A percentile compares a stretch with the other conserved stretches of the same genome.
phyloP scores from a whole-genome alignment of 2,329 filamentous ascomycete genomes.

The Beauveria bassiana region DNA sequence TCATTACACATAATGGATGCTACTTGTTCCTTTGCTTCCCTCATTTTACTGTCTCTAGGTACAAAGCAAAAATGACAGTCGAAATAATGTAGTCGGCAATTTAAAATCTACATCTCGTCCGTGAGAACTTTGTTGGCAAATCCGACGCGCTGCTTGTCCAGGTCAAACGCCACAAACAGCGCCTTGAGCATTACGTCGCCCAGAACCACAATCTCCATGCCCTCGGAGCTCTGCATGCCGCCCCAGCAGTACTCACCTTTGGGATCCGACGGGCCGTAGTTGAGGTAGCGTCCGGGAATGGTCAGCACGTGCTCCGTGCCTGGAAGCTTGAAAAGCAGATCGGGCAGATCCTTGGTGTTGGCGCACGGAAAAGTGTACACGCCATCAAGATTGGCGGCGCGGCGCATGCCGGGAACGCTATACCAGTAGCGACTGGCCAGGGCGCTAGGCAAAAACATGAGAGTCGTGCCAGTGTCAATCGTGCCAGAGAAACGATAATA shows the following conservation, averaged over 20 bases:
- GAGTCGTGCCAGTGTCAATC: constrained; percentile 61
- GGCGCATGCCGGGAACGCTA: constrained; percentile 42
- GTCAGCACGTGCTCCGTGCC: constrained; percentile 40
- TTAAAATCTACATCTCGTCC: constrained; percentile 12
- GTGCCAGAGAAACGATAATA: constrained; percentile 45
- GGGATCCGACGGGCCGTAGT: constrained; percentile 43
- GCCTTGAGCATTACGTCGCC: constrained; percentile 76
- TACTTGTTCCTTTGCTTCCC: background rate
- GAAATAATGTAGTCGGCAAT: background rate
- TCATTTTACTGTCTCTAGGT: background rate
- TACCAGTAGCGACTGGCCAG: constrained; percentile 55
- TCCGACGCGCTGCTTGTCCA: constrained; percentile 31
- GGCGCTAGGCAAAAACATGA: constrained; percentile 51
- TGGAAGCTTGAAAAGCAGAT: constrained; percentile 47
- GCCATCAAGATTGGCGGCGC: constrained; percentile 35
- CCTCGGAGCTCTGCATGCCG: constrained; percentile 56
- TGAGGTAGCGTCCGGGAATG: constrained; percentile 47
- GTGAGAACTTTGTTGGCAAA: constrained; percentile 37
- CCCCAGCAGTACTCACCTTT: constrained; percentile 59
- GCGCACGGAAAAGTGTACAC: constrained; percentile 53
- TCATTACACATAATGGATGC: background rate
- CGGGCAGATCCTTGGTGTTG: constrained; percentile 44
- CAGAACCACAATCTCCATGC: constrained; percentile 53
- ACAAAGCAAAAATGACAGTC: constrained; percentile 5
- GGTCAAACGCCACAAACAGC: constrained; percentile 65